Base-by-base conservation (phyloP, 2,329 filamentous ascomycete genomes). In the Pseudopithomyces chartarum region DNA sequence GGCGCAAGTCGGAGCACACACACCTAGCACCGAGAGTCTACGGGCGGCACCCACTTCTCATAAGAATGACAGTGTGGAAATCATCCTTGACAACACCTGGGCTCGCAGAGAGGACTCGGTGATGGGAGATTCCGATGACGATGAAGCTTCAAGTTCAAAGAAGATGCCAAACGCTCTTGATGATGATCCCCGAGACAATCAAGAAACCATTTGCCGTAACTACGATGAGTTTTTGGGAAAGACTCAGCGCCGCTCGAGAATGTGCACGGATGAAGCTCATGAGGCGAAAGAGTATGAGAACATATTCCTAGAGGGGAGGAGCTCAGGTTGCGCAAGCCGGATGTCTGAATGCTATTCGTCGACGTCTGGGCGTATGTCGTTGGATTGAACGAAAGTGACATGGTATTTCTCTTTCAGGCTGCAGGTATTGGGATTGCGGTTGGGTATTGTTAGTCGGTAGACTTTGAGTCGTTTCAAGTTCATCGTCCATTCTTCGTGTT, bases 21-120 rank as follows among this genome's bases (percentile, higher is more conserved):
- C 44, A 45, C 34, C 50, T n/a, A 46, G 11, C 20, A 23, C 32
- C 8, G 36, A 22, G 22, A 36, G 13, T 6, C 34, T 13, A 19
- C 56, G 49, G 15, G 47, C 54, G 51, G 55, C 56, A 51, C 56
- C 49, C n/a, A 38, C 40, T 1, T 44, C 59, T 2, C 50, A 40
- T 23, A 57, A 57, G 32, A 61, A 51, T 17, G 56, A 54, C 20
- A 59, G 53, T 23, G 54, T 61, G 34, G 59, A 53, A 33, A 55
- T 54, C 6, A 54, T 59, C 26, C 39, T 61, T 19, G 33, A 34
- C 11, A 34, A 26, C 12, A 19, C 23, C 39, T 8, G 20, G 8
- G 26, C 6, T 38, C 45, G 19, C 7, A 26, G 32, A 26, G 15
- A 6, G 26, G 52, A 49, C 34, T 49, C 36, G 0, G 34, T 20